phyloP scores from a whole-genome alignment of 2,329 filamentous ascomycete species.

The Arthrobotrys sphaeroides region DNA sequence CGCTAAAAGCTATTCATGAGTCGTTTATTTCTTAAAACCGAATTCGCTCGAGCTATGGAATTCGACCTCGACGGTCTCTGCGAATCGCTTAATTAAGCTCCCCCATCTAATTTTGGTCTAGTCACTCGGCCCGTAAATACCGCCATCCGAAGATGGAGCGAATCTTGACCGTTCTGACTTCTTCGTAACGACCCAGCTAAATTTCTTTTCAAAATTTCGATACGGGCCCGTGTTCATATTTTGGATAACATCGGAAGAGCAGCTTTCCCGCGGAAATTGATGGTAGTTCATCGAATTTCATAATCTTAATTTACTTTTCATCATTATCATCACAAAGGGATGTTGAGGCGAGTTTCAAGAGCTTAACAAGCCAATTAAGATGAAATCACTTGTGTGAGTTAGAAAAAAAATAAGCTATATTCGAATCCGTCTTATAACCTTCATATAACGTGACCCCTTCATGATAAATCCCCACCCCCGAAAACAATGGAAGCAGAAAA shows the following conservation, averaged over 20 bases:
- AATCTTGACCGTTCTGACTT: background rate
- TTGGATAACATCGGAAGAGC: background rate
- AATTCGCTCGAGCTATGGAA: background rate
- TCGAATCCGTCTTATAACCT: background rate
- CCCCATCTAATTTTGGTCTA: background rate
- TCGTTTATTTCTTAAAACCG: background rate
- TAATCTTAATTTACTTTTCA: conserved; percentile 12
- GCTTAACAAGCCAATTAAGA: conserved; percentile 16
- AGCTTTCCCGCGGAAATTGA: conserved; percentile 2
- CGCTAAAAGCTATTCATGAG: background rate
- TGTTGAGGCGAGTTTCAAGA: conserved; percentile 17
- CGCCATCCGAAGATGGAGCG: conserved; percentile 10
- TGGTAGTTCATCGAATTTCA: background rate
- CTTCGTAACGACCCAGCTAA: conserved; percentile 12
- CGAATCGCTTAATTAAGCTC: conserved; percentile 42
- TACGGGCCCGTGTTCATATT: background rate
- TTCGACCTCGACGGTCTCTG: background rate
- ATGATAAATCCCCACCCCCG: background rate
- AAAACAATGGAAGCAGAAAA: background rate
- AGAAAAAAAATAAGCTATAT: background rate
- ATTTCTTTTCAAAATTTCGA: conserved; percentile 4
- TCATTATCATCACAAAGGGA: background rate
- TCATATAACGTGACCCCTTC: conserved; percentile 31
- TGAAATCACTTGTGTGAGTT: background rate
- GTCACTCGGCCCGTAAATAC: conserved; percentile 40